Evolutionary conservation across 2,329 filamentous ascomycete species (phyloP).

Genomic region (Penicillium sp.): DNA sequence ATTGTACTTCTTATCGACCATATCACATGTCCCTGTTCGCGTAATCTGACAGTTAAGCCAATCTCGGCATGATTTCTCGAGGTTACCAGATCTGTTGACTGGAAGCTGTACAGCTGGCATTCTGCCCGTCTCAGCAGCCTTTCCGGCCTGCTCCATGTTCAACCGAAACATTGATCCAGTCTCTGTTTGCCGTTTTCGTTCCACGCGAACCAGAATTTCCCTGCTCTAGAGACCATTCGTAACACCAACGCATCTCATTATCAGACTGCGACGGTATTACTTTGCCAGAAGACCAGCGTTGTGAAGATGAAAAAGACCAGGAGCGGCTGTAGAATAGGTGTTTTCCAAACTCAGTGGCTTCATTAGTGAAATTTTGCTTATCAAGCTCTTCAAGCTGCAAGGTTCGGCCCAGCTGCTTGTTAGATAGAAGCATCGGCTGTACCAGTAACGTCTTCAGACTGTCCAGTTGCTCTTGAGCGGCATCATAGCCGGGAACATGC

Average conservation of each 20-base stretch:
- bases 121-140: neutral
- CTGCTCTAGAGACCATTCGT: neutral
- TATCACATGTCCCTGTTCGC: neutral
- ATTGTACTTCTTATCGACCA: neutral
- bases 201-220: neutral
- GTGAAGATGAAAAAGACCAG: neutral
- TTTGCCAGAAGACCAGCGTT: neutral
- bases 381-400: neutral
- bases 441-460: neutral
- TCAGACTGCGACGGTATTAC: neutral
- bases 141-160: neutral
- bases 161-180: neutral
- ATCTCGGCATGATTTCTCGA: neutral
- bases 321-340: neutral
- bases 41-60: neutral
- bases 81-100: neutral
- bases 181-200: neutral
- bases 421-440: neutral
- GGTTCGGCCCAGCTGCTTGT: neutral
- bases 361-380: neutral
- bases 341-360: neutral
- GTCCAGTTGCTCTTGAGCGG: neutral
- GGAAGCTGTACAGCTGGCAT: too few relatives aligned
- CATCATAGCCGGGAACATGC: neutral
- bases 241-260: neutral